Evolutionary conservation across 2,329 filamentous ascomycete species (phyloP).

Genomic region (Aspergillus sp.): DNA sequence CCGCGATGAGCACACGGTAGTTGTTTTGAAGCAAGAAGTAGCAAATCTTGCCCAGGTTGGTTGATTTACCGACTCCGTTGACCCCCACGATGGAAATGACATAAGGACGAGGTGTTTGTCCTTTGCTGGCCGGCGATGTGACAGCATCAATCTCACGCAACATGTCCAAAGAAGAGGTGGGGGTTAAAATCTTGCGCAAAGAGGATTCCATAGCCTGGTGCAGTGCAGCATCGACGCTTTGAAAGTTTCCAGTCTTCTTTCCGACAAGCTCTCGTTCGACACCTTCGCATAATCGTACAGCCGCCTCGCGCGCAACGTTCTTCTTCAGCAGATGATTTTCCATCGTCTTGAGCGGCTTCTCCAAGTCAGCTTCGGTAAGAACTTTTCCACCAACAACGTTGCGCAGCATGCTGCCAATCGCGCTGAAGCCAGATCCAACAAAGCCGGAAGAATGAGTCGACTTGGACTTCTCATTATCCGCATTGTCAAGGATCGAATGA

Average conservation of each 20-base stretch:
- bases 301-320: constrained; percentile 93
- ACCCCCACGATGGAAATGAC: constrained; percentile 98
- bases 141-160: constrained; percentile 85
- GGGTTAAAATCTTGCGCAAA: constrained; percentile 89
- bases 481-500: constrained; percentile 74
- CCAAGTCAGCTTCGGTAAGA: constrained; percentile 78
- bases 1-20: constrained; percentile 87
- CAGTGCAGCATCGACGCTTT: constrained; percentile 77
- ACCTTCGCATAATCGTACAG: constrained; percentile 80
- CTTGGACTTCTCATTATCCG: constrained; percentile 58
- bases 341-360: constrained; percentile 91
- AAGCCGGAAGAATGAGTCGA: constrained; percentile 52
- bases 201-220: constrained; percentile 85
- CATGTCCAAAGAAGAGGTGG: constrained; percentile 87
- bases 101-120: constrained; percentile 68
- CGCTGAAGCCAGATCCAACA: constrained; percentile 71
- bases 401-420: constrained; percentile 80
- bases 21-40: constrained; percentile 98
- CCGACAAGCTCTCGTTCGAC: constrained; percentile 86
- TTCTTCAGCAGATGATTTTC: constrained; percentile 90
- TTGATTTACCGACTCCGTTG: constrained; percentile 97
- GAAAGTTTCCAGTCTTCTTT: constrained; percentile 85
- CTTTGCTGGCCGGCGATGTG: constrained; percentile 58
- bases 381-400: constrained; percentile 95
- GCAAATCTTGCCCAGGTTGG: constrained; percentile 94